Evolutionary conservation across 2,329 filamentous ascomycete species (phyloP).

Genomic region (Myriosclerotinia curreyana): DNA sequence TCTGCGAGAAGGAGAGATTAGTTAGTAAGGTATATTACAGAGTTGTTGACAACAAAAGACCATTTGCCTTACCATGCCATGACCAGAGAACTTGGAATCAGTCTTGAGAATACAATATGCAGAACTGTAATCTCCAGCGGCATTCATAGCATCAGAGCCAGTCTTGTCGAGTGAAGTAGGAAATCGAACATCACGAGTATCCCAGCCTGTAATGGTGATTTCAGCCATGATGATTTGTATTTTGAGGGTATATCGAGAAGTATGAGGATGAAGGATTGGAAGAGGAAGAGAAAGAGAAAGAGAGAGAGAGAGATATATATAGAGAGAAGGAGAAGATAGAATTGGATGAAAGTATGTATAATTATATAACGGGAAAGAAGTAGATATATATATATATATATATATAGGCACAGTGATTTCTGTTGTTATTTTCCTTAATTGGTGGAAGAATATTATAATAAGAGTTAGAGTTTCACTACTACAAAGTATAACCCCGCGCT

Average conservation of each 20-base stretch:
- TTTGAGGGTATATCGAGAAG: background rate
- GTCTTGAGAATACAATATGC: constrained; percentile 93
- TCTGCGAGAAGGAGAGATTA: constrained; percentile 43
- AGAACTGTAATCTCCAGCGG: constrained; percentile 85
- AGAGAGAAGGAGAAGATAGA: background rate
- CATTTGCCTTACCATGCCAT: constrained; percentile 64
- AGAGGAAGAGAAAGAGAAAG: background rate
- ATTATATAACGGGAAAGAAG: background rate
- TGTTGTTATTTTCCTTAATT: too few species aligned
- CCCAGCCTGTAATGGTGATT: constrained; percentile 70
- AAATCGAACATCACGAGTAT: constrained; percentile 72
- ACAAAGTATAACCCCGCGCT: too few species aligned
- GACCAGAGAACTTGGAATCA: constrained; percentile 66
- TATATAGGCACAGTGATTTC: too few species aligned
- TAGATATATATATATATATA: constrained; percentile 12
- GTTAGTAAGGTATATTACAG: constrained; percentile 13
- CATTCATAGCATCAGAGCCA: constrained; percentile 97
- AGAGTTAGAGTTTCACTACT: too few species aligned
- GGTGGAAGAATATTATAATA: too few species aligned
- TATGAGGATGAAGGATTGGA: background rate
- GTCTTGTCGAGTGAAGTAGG: constrained; percentile 94
- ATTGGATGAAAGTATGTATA: background rate
- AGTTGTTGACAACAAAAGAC: background rate
- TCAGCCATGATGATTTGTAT: constrained; percentile 45
- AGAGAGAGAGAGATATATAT: background rate